A percentile compares a stretch with the other conserved stretches of the same genome.
Evolutionary conservation across 192 early-diverging fungal species (phyloP).

Genomic region (Rhizoclosmatium sp.): DNA sequence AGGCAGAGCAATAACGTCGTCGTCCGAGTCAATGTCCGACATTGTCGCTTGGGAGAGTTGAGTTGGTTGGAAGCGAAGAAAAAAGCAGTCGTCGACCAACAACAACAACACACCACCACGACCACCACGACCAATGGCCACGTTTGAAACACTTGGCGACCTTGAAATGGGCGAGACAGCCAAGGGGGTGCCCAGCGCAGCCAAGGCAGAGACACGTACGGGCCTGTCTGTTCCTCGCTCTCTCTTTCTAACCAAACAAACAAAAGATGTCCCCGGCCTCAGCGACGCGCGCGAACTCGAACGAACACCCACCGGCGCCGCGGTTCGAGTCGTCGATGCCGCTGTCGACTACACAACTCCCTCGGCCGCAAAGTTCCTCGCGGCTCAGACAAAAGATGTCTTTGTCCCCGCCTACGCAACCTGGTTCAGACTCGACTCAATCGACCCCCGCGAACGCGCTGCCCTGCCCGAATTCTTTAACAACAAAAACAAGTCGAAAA

Average conservation of each 20-base stretch:
- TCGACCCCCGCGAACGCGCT: slow-evolving; percentile 88
- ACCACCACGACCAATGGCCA: too few relatives aligned
- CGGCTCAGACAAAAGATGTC: slow-evolving; percentile 44
- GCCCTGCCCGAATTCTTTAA: slow-evolving; percentile 98
- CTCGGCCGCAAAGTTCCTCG: slow-evolving; percentile 22
- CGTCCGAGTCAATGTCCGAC: neutral
- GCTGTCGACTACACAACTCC: slow-evolving; percentile 30
- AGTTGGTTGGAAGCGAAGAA: too few relatives aligned
- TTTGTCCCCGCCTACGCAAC: slow-evolving; percentile 86
- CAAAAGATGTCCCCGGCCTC: neutral
- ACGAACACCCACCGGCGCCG: slow-evolving; percentile 8
- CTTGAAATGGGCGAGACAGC: too few relatives aligned
- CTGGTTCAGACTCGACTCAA: slow-evolving; percentile 85
- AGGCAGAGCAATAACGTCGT: slow-evolving; percentile 31
- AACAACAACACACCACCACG: too few relatives aligned
- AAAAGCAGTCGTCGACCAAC: too few relatives aligned
- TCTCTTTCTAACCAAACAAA: too few relatives aligned
- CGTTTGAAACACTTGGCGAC: too few relatives aligned
- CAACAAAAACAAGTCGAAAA: slow-evolving; percentile 90
- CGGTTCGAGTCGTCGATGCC: neutral
- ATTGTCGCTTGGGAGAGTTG: too few relatives aligned
- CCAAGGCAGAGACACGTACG: too few relatives aligned
- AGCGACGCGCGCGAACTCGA: slow-evolving; percentile 15
- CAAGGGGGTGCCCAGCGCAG: too few relatives aligned
- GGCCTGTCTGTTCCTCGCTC: too few relatives aligned